phyloP scores from a whole-genome alignment of 441 rosid species.

The Arabidopsis hybrid region DNA sequence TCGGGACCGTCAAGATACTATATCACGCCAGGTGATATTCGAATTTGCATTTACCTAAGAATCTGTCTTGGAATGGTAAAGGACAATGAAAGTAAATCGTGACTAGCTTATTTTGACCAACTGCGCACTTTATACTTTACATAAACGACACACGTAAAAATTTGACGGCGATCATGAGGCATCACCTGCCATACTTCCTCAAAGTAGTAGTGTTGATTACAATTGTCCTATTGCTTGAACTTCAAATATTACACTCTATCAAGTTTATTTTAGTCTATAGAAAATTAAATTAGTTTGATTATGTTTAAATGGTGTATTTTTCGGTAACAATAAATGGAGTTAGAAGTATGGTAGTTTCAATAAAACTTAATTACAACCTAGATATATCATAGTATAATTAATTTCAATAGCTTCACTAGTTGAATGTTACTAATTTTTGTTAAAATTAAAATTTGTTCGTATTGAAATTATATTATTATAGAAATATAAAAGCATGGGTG shows the following conservation, averaged over 20 bases:
- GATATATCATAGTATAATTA: not conserved
- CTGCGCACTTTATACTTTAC: not conserved
- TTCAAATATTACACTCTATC: not conserved
- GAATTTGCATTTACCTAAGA: constrained; percentile 11
- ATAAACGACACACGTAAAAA: not conserved
- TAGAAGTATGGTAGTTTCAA: not conserved
- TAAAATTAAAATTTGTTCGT: not conserved
- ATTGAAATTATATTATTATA: not conserved
- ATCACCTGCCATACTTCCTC: constrained; percentile 1
- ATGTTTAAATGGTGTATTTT: not conserved
- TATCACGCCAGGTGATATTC: constrained; percentile 11
- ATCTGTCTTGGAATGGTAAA: constrained; percentile 9
- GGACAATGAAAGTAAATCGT: constrained; percentile 15
- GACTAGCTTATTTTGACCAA: constrained; percentile 15
- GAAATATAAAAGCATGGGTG: not conserved
- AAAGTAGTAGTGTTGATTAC: constrained; percentile 1
- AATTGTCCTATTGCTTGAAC: not conserved
- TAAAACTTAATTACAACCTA: not conserved
- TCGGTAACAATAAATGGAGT: not conserved
- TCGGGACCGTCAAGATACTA: not conserved
- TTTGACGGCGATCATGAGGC: constrained; percentile 12
- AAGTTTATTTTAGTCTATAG: not conserved
- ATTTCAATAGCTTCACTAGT: not conserved
- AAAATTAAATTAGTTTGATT: not conserved
- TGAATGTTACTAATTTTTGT: not conserved